Evolutionary conservation across 805 yeast species (phyloP), one percentile per base, ranked within the genome.

Genomic region (Jamesozyma hellenica): DNA sequence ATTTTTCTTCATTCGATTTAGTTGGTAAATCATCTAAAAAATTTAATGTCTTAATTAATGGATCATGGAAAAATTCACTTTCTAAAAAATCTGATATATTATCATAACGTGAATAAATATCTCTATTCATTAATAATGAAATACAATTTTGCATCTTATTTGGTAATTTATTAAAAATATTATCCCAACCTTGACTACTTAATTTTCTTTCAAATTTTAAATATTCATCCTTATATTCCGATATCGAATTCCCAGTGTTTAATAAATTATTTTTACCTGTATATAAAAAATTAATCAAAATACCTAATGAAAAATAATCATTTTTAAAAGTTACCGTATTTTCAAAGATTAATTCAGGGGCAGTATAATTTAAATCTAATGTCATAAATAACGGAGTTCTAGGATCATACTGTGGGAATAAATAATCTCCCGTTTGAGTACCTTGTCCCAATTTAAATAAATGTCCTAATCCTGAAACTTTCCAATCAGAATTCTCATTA

Each of bases 401-500:
- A 5, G 87, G 79, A 48, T 86, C 87, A 45, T 74, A 71, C 36
- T 80, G 82, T 51, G 84, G 83, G 34, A 84, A 64, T 47, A 70
- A 77, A 55, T 68, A 82, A 41, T 78, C 85, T 4, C 69, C 70
- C 11, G 74, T 52, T 13, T 71, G 73, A 33, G 59, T 48, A 66
- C 83, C 53, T 66, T 73, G 57, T 64, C 72, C 52, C 64, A 73
- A 46, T 37, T 64, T 65, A 4, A 57, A 45, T 36, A 74, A 62
- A 38, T 73, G 67, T 0, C 68, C 79, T 43, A 92, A 70, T 0
- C 96, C 96, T 6, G 82, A 72, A 2, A 92, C 57, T 58, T 90
- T 92, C 97, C 98, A 92, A 61, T 92, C 97, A 4, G 94, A 88
- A 48, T 78, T 82, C 30, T 77, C 81, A 48, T 82, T 88, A 15